Conservation (phyloP, 2,329 filamentous ascomycete species). For the Orbilia blumenaviensis region DNA sequence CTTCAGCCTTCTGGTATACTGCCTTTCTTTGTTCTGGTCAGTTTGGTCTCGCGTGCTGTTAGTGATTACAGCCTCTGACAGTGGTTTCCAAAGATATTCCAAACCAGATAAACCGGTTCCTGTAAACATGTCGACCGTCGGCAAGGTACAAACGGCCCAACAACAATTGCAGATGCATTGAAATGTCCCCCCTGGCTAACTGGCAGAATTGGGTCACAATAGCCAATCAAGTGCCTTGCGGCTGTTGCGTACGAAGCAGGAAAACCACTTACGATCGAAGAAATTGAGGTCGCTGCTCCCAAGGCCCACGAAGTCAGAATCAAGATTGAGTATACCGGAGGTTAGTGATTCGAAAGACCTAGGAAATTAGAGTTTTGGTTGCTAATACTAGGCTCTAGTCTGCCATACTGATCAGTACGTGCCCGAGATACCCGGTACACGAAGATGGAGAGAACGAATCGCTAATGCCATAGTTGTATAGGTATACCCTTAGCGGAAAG, state of each 20-base stretch:
- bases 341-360: slow-evolving; percentile 8
- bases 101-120: background rate
- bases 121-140: slow-evolving; percentile 62
- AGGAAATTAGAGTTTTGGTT: background rate
- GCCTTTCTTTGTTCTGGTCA: background rate
- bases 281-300: slow-evolving; percentile 89
- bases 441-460: background rate
- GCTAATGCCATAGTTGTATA: slow-evolving; percentile 63
- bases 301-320: slow-evolving; percentile 95
- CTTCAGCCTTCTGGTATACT: background rate
- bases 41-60: background rate
- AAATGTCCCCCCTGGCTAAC: slow-evolving; percentile 4
- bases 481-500: slow-evolving; percentile 94
- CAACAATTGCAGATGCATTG: background rate
- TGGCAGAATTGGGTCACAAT: slow-evolving; percentile 39
- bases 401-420: slow-evolving; percentile 84
- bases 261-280: slow-evolving; percentile 86
- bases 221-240: slow-evolving; percentile 97
- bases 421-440: background rate
- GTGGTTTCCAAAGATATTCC: slow-evolving; percentile 4
- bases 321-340: slow-evolving; percentile 91
- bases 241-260: slow-evolving; percentile 97
- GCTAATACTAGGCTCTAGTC: slow-evolving; percentile 64
- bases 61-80: background rate
- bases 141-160: slow-evolving; percentile 63